phyloP scores from a whole-genome alignment of 139 green algal species.

The Nannochloris sp. region DNA sequence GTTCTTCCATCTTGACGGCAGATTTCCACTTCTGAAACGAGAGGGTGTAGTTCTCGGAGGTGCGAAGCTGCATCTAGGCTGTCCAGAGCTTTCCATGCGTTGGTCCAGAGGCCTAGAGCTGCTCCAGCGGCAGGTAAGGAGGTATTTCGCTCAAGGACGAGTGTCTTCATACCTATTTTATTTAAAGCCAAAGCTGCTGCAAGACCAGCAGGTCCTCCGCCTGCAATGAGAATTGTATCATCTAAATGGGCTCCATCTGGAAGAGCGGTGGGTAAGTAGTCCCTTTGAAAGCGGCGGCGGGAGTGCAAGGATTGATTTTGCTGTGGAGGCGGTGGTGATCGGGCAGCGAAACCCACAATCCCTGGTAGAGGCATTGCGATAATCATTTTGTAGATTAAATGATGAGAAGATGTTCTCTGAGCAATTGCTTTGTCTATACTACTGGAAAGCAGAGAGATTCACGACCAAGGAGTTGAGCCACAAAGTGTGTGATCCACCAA shows the following conservation, averaged over 20 bases:
- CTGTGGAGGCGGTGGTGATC: no score
- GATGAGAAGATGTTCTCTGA: no score
- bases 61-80: slow-evolving; percentile 43
- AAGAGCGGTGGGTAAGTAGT: neutral
- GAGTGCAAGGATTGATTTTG: no score
- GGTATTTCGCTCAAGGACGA: slow-evolving; percentile 49
- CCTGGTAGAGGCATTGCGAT: no score
- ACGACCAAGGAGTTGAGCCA: no score
- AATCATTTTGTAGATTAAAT: no score
- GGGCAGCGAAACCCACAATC: no score
- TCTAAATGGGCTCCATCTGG: neutral
- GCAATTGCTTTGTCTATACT: no score
- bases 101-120: slow-evolving; percentile 66
- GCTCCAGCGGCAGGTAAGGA: slow-evolving; percentile 30
- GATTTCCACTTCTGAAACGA: slow-evolving; percentile 41
- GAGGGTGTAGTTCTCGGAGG: slow-evolving; percentile 33
- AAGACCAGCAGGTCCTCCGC: slow-evolving; percentile 60
- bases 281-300: no score
- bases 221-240: slow-evolving; percentile 36
- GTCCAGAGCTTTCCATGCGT: slow-evolving; percentile 70
- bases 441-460: no score
- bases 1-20: slow-evolving; percentile 22
- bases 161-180: slow-evolving; percentile 36
- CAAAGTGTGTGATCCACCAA: no score
- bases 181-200: slow-evolving; percentile 50